Base-by-base conservation (phyloP, 2,329 filamentous ascomycete species). In the Xylaria sp. region DNA sequence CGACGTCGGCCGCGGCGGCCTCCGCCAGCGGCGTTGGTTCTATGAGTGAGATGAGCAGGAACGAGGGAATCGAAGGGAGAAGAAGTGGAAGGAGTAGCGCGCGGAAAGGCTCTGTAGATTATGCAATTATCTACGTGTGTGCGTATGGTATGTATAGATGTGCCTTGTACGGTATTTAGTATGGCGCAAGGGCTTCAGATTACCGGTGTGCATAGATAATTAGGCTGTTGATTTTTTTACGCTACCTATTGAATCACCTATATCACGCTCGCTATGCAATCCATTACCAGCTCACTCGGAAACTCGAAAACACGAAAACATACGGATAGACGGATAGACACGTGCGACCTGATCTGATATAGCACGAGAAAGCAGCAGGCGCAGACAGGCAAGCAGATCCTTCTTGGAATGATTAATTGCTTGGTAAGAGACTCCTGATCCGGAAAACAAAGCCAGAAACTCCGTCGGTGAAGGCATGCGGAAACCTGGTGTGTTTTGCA, bases 1-100 rank as follows among this genome's bases (percentile, higher is more conserved):
- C 62, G 55, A n/a, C 66, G 63, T 52, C 56, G 52, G 39, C 57
- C 62, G 37, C 57, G 66, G 52, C 57, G 66, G 48, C 62, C 62
- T 32, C 46, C 41, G 13, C 46, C 63, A 32, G 54, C 60, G 46
- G 41, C 41, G 13, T 34, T 18, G 32, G 20, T 52, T 39, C 28
- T 55, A 15, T 55, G 52, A 55, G 23, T 7, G 10, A 12, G n/a
- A 15, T 34, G 18, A 18, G 52, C 15, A 10, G 18, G 7, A 15
- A 32, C 15, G 20, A 23, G 25, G 3, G 25, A 6, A 9, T 28
- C 28, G 5, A 3, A 28, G 5, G 3, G 13, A 10, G 56, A 23
- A 10, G 8, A 58, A 10, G 20, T 7, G 8, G 10, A 32, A 2
- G 9, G 20, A 58, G 55, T 44, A 44, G 2, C 37, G 18, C 41